These are phyloP conservation scores for Candida boleticola DNA, from an alignment of 805 yeast genomes.

Conservation along the genomic window DNA sequence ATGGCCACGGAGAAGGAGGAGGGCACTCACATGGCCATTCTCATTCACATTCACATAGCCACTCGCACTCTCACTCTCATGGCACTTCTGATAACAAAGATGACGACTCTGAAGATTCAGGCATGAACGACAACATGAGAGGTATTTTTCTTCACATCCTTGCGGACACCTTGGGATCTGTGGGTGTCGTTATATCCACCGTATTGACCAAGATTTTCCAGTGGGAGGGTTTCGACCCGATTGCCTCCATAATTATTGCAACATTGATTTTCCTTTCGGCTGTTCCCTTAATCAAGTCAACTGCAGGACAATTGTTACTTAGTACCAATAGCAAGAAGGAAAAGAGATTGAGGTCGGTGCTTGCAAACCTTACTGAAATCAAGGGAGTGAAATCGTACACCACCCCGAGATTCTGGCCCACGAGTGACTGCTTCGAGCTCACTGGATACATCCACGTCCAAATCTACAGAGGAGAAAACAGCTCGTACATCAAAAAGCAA, in stretches of 20 bases:
- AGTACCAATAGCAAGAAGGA: slow-evolving; percentile 61
- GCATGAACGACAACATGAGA: slow-evolving; percentile 69
- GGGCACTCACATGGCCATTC: slow-evolving; percentile 34
- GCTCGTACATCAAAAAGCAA: slow-evolving; percentile 55
- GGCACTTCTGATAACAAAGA: slow-evolving; percentile 23
- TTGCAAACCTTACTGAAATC: slow-evolving; percentile 64
- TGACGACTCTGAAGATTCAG: slow-evolving; percentile 18
- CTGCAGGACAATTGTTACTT: slow-evolving; percentile 71
- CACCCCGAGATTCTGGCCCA: slow-evolving; percentile 91
- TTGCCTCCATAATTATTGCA: slow-evolving; percentile 88
- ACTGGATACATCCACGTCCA: slow-evolving; percentile 83
- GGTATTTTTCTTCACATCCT: slow-evolving; percentile 92
- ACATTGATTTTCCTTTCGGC: slow-evolving; percentile 77
- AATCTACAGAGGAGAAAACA: slow-evolving; percentile 62
- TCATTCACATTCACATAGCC: slow-evolving; percentile 44
- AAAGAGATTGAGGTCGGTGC: slow-evolving; percentile 55
- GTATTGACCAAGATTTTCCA: slow-evolving; percentile 62
- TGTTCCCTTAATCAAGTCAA: slow-evolving; percentile 76
- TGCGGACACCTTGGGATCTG: slow-evolving; percentile 96
- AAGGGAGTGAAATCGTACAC: slow-evolving; percentile 85
- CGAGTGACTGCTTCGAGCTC: slow-evolving; percentile 21
- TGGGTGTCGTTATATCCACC: slow-evolving; percentile 94
- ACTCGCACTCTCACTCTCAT: slow-evolving; percentile 35
- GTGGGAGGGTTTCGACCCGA: slow-evolving; percentile 84
- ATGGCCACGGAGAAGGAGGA: slow-evolving; percentile 58